These are phyloP conservation scores for Eucommia ulmoides DNA, from an alignment of 257 asterid genomes.

Conservation along the genomic window DNA sequence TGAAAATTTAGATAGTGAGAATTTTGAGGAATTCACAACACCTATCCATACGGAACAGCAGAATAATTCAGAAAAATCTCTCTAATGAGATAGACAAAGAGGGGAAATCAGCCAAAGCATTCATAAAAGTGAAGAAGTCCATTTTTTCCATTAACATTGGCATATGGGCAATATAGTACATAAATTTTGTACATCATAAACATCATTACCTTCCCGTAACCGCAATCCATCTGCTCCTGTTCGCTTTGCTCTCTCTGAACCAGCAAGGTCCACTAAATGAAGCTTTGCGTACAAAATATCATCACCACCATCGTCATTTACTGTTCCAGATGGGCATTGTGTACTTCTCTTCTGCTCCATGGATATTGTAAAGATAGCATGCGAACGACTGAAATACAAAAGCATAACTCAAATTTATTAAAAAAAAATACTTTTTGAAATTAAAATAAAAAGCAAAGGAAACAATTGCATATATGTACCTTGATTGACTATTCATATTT, in stretches of 20 bases:
- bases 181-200: slow-evolving; percentile 5
- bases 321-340: slow-evolving; percentile 24
- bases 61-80: background rate
- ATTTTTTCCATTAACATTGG: too few relatives aligned
- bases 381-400: slow-evolving; percentile 78
- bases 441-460: too few relatives aligned
- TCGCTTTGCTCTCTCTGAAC: slow-evolving; percentile 96
- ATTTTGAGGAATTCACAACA: too few relatives aligned
- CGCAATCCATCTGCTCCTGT: slow-evolving; percentile 98
- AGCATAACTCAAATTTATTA: too few relatives aligned
- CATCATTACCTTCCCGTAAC: slow-evolving; percentile 71
- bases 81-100: background rate
- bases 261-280: slow-evolving; percentile 95
- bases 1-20: too few relatives aligned
- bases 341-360: slow-evolving; percentile 70
- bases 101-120: background rate
- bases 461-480: slow-evolving; percentile 29
- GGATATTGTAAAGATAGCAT: slow-evolving; percentile 91
- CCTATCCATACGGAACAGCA: too few relatives aligned
- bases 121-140: too few relatives aligned
- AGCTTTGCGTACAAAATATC: slow-evolving; percentile 84
- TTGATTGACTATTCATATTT: slow-evolving; percentile 92
- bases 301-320: slow-evolving; percentile 43
- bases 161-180: background rate
- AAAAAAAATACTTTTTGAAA: too few relatives aligned